Evolutionary conservation across 345 rosid genomes (phyloP).

Genomic region (Capsella bursapastoris): DNA sequence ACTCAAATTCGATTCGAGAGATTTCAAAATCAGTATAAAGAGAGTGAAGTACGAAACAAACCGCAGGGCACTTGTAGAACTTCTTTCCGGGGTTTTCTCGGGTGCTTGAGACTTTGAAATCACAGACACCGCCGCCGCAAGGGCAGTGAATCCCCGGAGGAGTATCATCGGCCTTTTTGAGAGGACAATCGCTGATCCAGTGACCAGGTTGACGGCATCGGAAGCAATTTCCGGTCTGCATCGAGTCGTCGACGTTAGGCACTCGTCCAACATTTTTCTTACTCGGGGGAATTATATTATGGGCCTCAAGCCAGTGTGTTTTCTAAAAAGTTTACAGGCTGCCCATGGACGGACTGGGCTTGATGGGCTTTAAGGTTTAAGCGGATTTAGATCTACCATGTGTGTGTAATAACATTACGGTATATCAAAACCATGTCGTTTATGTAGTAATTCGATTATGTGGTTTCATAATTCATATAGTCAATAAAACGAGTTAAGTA

Average conservation of each 20-base stretch:
- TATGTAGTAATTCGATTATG: too few species aligned
- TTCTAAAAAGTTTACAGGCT: too few species aligned
- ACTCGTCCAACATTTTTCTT: neutral
- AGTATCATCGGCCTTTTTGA: neutral
- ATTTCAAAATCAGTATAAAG: neutral
- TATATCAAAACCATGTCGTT: too few species aligned
- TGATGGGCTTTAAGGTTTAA: too few species aligned
- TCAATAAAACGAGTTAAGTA: too few species aligned
- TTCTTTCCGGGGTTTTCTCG: slow-evolving; percentile 40
- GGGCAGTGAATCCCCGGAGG: slow-evolving; percentile 44
- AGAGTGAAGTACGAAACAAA: slow-evolving; percentile 3
- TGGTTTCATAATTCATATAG: too few species aligned
- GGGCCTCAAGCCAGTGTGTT: neutral
- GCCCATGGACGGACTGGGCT: too few species aligned
- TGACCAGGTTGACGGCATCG: slow-evolving; percentile 43
- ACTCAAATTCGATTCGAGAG: neutral
- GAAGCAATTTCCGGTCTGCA: slow-evolving; percentile 37
- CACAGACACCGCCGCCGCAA: slow-evolving; percentile 47
- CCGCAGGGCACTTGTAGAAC: slow-evolving; percentile 46
- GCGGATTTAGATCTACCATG: too few species aligned
- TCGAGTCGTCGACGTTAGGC: neutral
- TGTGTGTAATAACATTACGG: too few species aligned
- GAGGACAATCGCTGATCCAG: slow-evolving; percentile 46
- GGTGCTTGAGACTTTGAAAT: slow-evolving; percentile 23
- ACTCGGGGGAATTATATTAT: neutral